A percentile compares a stretch with the other conserved stretches of the same genome.
phyloP scores from a whole-genome alignment of 352 stramenopile genomes.

The Phytopythium chamaehyphon region DNA sequence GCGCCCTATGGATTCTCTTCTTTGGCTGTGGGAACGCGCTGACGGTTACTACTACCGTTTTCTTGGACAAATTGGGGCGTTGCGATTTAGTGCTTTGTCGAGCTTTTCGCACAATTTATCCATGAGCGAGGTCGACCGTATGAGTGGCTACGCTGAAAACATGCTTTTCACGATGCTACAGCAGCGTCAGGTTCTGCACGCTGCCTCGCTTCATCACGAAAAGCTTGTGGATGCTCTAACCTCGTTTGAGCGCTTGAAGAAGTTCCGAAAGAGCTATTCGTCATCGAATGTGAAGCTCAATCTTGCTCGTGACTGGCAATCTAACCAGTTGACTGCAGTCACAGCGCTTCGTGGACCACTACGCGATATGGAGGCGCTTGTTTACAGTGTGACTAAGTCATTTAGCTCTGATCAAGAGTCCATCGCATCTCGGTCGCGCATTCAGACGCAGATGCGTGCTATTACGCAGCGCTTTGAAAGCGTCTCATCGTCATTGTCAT shows the following conservation, averaged over 20 bases:
- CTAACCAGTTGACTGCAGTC: slow-evolving; percentile 42
- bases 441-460: slow-evolving; percentile 18
- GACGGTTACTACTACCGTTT: slow-evolving; percentile 90
- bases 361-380: slow-evolving; percentile 62
- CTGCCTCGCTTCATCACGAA: slow-evolving; percentile 67
- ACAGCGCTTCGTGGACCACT: slow-evolving; percentile 44
- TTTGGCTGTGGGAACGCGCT: slow-evolving; percentile 81
- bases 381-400: slow-evolving; percentile 40
- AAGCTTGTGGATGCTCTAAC: slow-evolving; percentile 50
- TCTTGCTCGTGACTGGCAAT: slow-evolving; percentile 44
- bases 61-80: slow-evolving; percentile 63
- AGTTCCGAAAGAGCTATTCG: slow-evolving; percentile 33
- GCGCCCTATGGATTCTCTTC: slow-evolving; percentile 48
- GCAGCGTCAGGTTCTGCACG: slow-evolving; percentile 78
- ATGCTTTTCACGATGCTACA: slow-evolving; percentile 87
- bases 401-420: slow-evolving; percentile 11
- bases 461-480: slow-evolving; percentile 31
- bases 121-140: slow-evolving; percentile 73
- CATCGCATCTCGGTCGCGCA: slow-evolving; percentile 12
- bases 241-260: slow-evolving; percentile 44
- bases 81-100: slow-evolving; percentile 76
- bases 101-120: slow-evolving; percentile 87
- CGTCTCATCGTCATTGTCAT: slow-evolving; percentile 25
- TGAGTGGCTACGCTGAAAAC: slow-evolving; percentile 89
- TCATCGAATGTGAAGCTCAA: slow-evolving; percentile 15